Evolutionary conservation across 352 stramenopile species (phyloP), one percentile per base, ranked within the genome.

Genomic region (Pythium sp.): DNA sequence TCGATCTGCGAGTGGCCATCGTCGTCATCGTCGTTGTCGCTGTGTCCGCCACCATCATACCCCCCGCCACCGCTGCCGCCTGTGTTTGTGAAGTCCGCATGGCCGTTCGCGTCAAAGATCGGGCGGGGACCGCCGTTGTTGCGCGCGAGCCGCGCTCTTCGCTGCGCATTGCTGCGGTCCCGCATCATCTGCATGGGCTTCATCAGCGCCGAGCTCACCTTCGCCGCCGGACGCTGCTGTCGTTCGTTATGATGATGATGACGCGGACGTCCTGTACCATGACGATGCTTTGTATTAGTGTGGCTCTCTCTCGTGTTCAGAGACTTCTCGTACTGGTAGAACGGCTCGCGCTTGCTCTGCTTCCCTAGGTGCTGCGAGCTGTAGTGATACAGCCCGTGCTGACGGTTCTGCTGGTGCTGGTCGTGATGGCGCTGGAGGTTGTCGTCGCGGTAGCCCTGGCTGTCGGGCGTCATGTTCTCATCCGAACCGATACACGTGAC

Each of bases 391-490:
- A 67, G 32, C 0, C 47, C 66, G 30, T 15, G 22, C 30, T 18
- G 47, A 26, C 38, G 28, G 9, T 28, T 36, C 9, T 51, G 47
- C 12, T 53, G 36, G 1, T 49, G 46, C n/a, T 20, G 36, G n/a
- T 65, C 64, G 68, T 65, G 32, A 38, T 38, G 60, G 22, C 64
- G 70, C n/a, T 74, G 66, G 54, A 64, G 65, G 41, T 62, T 74
- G 24, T 65, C 59, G 8, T 58, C 62, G 7, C 65, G 64, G 11
- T 62, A 47, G 43, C 69, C 69, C 49, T 74, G 64, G 38, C 70
- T 70, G n/a, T 74, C 75, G 32, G 73, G 55, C 9, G 68, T 70
- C 38, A 53, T 65, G 56, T 72, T 80, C 11, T 70, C 73, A 14
- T 77, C 73, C 58, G 65, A 71, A 14, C 72, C 71, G 1, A 60